These are phyloP conservation scores for Spiraea crenata DNA, from an alignment of 331 rosid species.

Conservation along the genomic window DNA sequence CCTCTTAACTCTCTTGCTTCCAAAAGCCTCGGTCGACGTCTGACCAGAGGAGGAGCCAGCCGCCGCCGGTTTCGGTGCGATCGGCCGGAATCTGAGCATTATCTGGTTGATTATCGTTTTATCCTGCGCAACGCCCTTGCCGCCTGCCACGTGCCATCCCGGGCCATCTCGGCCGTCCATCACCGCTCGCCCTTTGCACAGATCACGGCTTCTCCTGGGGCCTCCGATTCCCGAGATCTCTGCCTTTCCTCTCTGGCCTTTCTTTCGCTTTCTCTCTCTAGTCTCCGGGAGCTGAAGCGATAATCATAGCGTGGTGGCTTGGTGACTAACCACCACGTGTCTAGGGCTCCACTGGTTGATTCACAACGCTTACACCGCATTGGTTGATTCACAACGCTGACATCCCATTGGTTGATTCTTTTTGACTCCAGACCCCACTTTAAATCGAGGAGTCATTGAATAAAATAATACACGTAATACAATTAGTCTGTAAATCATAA, in stretches of 20 bases:
- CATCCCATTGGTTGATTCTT: conserved; percentile 39
- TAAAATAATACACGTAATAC: too few relatives aligned
- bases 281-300: conserved; percentile 47
- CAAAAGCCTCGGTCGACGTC: background rate
- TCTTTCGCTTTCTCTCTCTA: background rate
- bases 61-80: conserved; percentile 34
- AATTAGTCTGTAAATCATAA: too few relatives aligned
- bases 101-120: conserved; percentile 19
- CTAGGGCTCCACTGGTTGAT: conserved; percentile 38
- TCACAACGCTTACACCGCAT: conserved; percentile 28
- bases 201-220: background rate
- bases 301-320: conserved; percentile 68
- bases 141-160: conserved; percentile 17
- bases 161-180: conserved; percentile 23
- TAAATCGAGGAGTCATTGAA: background rate
- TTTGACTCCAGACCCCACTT: conserved; percentile 19
- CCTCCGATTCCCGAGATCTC: background rate
- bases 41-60: background rate
- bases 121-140: background rate
- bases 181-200: background rate
- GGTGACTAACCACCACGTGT: conserved; percentile 60
- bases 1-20: conserved; percentile 23
- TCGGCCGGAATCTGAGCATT: conserved; percentile 38
- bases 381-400: conserved; percentile 33
- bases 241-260: background rate